Base-by-base conservation (phyloP, 2,329 filamentous ascomycete genomes). In the Aspergillus clavatus region DNA sequence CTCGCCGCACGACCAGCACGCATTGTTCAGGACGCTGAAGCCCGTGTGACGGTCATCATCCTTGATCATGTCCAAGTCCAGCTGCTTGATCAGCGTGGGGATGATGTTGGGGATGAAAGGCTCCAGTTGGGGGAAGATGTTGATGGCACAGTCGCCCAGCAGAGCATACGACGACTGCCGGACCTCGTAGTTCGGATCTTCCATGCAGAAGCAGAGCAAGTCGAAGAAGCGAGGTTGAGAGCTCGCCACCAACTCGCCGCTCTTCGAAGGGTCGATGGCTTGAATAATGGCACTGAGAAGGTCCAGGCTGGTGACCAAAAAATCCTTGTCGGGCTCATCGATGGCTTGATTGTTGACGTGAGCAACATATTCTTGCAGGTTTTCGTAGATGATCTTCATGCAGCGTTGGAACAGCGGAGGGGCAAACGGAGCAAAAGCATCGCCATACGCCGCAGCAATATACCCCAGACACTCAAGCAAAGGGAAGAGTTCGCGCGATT, bases 391-490 rank as follows among this genome's bases (percentile, higher is more conserved):
- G 58, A 98, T 90, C 67, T 84, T 85, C 62, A 91, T 84, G 64
- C 91, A 97, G 53, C 93, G 82, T 43, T 78, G 74, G 72, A 97
- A 98, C 43, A 98, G 89, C 5, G 89, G 85, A 46, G 81, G 76
- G 1, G 93, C 88, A 61, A 90, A 98, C 4, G 87, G 87, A 4
- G 87, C 79, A 62, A 98, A 98, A 1, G 80, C 77, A 55, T 84
- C 79, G 24, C 87, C 86, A 33, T 98, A 82, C 2, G 93, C 89
- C 59, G 87, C 85, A 40, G 90, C 87, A 33, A 98, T 86, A 61
- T 95, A 98, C 0, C 93, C 95, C 35, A 98, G 78, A 62, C 93
- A 98, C 68, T 97, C 93, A n/a, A 97, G 77, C 38, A 98, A 73
- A 1, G 93, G 90, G 65, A 98, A 96, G 48, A 98, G 79, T 70